Evolutionary conservation across 371 early-diverging fungal genomes (phyloP).

Genomic region (Rhizopus delemar): DNA sequence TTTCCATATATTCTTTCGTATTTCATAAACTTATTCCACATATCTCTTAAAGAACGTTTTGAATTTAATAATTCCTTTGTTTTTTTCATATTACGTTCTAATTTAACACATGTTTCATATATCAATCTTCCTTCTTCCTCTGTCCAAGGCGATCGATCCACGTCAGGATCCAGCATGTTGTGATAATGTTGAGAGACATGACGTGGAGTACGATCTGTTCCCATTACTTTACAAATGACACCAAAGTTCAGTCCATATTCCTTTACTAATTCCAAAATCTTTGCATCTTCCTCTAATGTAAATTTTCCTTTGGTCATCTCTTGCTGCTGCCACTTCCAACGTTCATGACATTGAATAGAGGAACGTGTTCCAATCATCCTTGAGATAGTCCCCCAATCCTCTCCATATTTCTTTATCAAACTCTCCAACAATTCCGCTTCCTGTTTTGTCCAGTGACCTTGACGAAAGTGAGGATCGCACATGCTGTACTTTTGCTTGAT

Average conservation of each 20-base stretch:
- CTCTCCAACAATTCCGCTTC: conserved; percentile 23
- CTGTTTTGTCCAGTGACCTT: conserved; percentile 37
- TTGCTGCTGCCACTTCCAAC: conserved; percentile 40
- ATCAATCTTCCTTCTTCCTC: conserved; percentile 25
- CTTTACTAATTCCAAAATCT: conserved; percentile 32
- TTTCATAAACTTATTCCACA: conserved; percentile 39
- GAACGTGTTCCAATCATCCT: conserved; percentile 28
- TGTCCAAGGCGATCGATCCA: conserved; percentile 46
- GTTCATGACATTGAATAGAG: conserved; percentile 40
- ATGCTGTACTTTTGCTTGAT: conserved; percentile 31
- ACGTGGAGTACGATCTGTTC: conserved; percentile 38
- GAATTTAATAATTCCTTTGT: conserved; percentile 24
- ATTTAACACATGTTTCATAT: conserved; percentile 13
- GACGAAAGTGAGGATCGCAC: conserved; percentile 32
- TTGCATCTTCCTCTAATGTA: conserved; percentile 31
- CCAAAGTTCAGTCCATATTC: conserved; percentile 43
- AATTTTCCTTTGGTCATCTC: conserved; percentile 29
- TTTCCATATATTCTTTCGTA: background rate
- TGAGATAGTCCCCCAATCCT: conserved; percentile 21
- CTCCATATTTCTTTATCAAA: conserved; percentile 19
- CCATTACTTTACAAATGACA: conserved; percentile 27
- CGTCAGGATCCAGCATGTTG: conserved; percentile 26
- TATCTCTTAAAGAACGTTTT: conserved; percentile 34
- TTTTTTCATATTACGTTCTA: conserved; percentile 24
- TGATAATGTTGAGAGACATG: conserved; percentile 47